These are phyloP conservation scores for Trichoderma sp. DNA, from an alignment of 2,329 filamentous ascomycete species.

Conservation along the genomic window DNA sequence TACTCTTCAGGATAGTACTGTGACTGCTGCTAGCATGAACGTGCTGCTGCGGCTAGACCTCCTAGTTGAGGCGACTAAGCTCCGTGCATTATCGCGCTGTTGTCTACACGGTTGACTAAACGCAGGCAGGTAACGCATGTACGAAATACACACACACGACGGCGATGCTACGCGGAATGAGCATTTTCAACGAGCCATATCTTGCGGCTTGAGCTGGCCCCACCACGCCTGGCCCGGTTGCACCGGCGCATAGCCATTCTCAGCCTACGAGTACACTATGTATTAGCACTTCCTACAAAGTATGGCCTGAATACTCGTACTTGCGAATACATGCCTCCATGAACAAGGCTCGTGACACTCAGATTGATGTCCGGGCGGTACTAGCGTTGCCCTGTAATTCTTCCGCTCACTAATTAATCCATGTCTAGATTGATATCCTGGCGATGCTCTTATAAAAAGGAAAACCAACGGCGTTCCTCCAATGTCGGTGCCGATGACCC, in stretches of 20 bases:
- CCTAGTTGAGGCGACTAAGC: slow-evolving; percentile 4
- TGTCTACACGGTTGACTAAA: neutral
- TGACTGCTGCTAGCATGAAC: neutral
- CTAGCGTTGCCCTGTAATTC: slow-evolving; percentile 7
- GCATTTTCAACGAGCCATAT: slow-evolving; percentile 9
- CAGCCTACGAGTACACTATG: slow-evolving; percentile 2
- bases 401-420: slow-evolving; percentile 15
- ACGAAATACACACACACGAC: slow-evolving; percentile 9
- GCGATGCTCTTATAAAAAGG: slow-evolving; percentile 8
- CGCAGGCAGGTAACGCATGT: slow-evolving; percentile 17
- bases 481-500: slow-evolving; percentile 10
- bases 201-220: slow-evolving; percentile 23
- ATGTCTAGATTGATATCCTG: slow-evolving; percentile 13
- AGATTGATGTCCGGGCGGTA: slow-evolving; percentile 9
- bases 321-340: slow-evolving; percentile 1
- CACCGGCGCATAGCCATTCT: slow-evolving; percentile 27
- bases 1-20: neutral
- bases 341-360: neutral
- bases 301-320: slow-evolving; percentile 1
- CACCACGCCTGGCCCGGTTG: slow-evolving; percentile 26
- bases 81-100: neutral
- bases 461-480: slow-evolving; percentile 1
- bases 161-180: slow-evolving; percentile 23
- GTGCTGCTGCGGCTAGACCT: neutral
- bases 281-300: neutral